Conservation (phyloP, 352 stramenopile species). For the Salisapilia sapeloensis region DNA sequence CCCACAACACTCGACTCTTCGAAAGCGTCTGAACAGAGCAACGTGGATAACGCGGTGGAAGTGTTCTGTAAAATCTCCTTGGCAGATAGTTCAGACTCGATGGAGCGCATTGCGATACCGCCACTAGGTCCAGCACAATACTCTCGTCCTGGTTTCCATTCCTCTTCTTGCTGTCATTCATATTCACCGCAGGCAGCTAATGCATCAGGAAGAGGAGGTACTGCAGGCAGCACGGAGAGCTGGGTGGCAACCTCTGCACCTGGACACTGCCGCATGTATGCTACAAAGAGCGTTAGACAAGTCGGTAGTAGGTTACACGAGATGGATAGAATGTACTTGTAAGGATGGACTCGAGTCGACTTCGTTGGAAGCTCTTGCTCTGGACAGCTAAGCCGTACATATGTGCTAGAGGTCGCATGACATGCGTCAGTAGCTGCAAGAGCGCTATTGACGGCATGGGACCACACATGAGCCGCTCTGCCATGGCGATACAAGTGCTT, state of each 20-base stretch:
- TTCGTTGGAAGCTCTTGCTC: conserved; percentile 46
- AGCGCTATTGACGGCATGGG: conserved; percentile 37
- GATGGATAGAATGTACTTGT: conserved; percentile 11
- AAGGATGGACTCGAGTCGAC: conserved; percentile 29
- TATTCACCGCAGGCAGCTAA: conserved; percentile 13
- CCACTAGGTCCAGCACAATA: conserved; percentile 51
- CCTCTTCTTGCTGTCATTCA: conserved; percentile 7
- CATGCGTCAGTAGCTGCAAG: conserved; percentile 17
- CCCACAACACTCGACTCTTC: too few relatives aligned
- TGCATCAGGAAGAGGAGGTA: conserved; percentile 11
- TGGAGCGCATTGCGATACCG: conserved; percentile 33
- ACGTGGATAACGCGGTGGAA: too few relatives aligned
- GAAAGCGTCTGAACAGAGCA: too few relatives aligned
- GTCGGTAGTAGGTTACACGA: not conserved
- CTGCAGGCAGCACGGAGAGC: conserved; percentile 28
- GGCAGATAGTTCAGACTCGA: not conserved
- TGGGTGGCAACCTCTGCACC: conserved; percentile 23
- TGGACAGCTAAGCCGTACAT: conserved; percentile 41
- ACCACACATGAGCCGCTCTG: conserved; percentile 43
- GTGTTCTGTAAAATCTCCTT: too few relatives aligned
- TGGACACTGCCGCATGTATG: conserved; percentile 12
- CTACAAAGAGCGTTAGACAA: conserved; percentile 2
- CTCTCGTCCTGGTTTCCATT: conserved; percentile 19
- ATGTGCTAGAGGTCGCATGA: conserved; percentile 49
- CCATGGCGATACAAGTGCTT: conserved; percentile 24